phyloP scores from a whole-genome alignment of 2,329 filamentous ascomycete genomes.

The Xylariaceae sp. region DNA sequence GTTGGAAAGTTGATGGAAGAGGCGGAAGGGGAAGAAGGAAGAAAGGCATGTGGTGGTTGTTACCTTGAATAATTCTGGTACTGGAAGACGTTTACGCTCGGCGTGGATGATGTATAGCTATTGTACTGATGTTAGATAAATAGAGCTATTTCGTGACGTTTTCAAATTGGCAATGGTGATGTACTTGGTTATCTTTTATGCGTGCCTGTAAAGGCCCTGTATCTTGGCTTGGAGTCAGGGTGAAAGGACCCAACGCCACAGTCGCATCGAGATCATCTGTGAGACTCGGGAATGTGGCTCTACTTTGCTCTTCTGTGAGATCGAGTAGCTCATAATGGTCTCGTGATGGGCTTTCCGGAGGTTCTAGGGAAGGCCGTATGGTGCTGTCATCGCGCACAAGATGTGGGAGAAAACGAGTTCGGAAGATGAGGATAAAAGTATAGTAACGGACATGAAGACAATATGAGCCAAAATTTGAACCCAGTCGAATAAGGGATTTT shows the following conservation, averaged over 20 bases:
- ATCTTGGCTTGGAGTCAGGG: conserved; percentile 5
- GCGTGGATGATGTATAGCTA: conserved; percentile 12
- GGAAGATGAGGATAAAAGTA: too few species aligned
- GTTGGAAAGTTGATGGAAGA: too few species aligned
- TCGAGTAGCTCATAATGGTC: conserved; percentile 1
- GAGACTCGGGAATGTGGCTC: conserved; percentile 4
- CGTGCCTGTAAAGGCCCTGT: conserved; percentile 8
- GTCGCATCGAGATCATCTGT: conserved; percentile 7
- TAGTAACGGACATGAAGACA: too few species aligned
- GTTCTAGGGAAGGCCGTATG: too few species aligned
- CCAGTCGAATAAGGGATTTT: too few species aligned
- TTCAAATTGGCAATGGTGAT: too few species aligned
- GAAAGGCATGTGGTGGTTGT: not conserved
- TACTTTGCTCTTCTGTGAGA: conserved; percentile 8
- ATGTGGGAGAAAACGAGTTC: too few species aligned
- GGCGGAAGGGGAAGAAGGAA: not conserved
- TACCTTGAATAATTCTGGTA: conserved; percentile 10
- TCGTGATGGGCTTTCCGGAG: too few species aligned
- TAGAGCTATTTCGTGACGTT: too few species aligned
- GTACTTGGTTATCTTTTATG: conserved; percentile 6
- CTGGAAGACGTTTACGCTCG: not conserved
- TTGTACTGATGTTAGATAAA: not conserved
- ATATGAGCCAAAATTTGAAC: too few species aligned
- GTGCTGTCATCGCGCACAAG: too few species aligned
- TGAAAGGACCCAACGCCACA: conserved; percentile 8